Conservation (phyloP, 2,329 filamentous ascomycete genomes). For the Colletotrichum navitas region DNA sequence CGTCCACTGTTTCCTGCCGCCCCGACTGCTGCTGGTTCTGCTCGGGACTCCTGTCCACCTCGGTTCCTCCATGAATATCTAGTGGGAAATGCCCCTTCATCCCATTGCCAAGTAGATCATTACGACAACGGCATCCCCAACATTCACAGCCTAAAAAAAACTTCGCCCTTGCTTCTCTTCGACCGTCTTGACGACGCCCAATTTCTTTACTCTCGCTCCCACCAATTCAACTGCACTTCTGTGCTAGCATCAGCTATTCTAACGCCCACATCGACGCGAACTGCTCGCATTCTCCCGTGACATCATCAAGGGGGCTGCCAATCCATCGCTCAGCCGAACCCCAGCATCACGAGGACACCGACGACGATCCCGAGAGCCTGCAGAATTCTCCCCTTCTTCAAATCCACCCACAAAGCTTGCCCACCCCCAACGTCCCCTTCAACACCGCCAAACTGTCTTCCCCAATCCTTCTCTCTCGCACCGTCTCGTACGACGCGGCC, state of each 20-base stretch:
- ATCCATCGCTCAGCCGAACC: conserved; percentile 19
- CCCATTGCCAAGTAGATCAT: conserved; percentile 41
- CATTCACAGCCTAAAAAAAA: conserved; percentile 26
- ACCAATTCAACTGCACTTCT: conserved; percentile 26
- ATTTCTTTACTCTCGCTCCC: conserved; percentile 36
- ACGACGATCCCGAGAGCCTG: conserved; percentile 34
- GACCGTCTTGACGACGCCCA: conserved; percentile 30
- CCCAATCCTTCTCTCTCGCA: conserved; percentile 85
- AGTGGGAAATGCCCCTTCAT: conserved; percentile 39
- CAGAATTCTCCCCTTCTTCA: conserved; percentile 16
- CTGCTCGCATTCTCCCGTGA: conserved; percentile 34
- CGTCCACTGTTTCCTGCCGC: conserved; percentile 16
- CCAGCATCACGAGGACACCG: conserved; percentile 30
- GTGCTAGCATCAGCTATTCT: conserved; percentile 18
- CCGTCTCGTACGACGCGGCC: conserved; percentile 91
- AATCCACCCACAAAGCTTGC: conserved; percentile 45
- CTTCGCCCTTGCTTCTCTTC: conserved; percentile 19
- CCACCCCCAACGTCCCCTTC: conserved; percentile 48
- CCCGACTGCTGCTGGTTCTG: not conserved
- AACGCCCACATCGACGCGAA: conserved; percentile 20
- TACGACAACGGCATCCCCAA: conserved; percentile 40
- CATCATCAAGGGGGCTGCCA: conserved; percentile 40
- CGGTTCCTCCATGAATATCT: conserved; percentile 36
- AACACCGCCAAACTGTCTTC: conserved; percentile 98
- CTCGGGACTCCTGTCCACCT: conserved; percentile 10